Percentiles rank a stretch among this genome's conserved stretches.
phyloP scores from a whole-genome alignment of 2,329 filamentous ascomycete genomes.

The Metarhizium humberi region DNA sequence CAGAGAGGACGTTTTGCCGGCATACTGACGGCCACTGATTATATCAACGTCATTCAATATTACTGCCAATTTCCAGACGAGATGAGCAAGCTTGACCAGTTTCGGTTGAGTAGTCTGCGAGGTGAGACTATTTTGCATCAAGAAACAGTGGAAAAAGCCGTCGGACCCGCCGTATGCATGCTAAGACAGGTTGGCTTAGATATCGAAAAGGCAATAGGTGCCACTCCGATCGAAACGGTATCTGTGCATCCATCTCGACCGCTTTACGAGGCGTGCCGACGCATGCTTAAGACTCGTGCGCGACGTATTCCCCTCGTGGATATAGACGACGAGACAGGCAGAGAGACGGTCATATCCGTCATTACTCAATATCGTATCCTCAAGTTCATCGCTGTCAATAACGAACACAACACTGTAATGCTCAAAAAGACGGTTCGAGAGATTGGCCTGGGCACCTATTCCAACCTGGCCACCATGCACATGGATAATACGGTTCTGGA shows the following conservation, averaged over 20 bases:
- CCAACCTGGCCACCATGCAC: conserved; percentile 66
- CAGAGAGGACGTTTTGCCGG: conserved; percentile 88
- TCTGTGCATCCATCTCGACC: conserved; percentile 89
- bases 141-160: too few species aligned
- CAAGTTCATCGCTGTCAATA: conserved; percentile 97
- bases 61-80: conserved; percentile 96
- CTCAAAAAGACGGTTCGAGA: conserved; percentile 81
- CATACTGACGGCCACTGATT: conserved; percentile 89
- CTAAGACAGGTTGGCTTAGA: conserved; percentile 43
- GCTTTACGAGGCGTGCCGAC: conserved; percentile 88
- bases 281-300: conserved; percentile 89
- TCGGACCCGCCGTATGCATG: background rate
- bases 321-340: conserved; percentile 84
- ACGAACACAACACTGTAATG: conserved; percentile 72
- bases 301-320: conserved; percentile 91
- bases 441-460: conserved; percentile 77
- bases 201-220: conserved; percentile 89
- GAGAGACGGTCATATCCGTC: conserved; percentile 90
- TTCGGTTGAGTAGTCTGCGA: conserved; percentile 82
- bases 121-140: conserved; percentile 41
- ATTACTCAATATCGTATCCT: conserved; percentile 97
- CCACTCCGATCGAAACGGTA: conserved; percentile 83
- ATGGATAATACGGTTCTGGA: conserved; percentile 92
- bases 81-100: conserved; percentile 83
- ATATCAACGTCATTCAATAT: conserved; percentile 98